Conservation (phyloP, 2,329 filamentous ascomycete genomes). For the Plectosphaerella plurivora region DNA sequence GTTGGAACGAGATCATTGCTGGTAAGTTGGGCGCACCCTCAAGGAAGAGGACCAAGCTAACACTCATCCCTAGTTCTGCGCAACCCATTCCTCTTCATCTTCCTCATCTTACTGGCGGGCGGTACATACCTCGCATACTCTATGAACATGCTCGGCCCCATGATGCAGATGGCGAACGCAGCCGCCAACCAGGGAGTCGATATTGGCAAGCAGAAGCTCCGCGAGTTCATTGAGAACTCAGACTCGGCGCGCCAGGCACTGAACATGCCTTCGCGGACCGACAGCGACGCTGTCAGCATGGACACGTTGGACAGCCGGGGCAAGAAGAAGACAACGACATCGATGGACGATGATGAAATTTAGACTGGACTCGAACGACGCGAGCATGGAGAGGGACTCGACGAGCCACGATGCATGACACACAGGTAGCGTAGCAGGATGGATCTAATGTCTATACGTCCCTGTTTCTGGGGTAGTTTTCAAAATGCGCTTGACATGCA, state of each 20-base stretch:
- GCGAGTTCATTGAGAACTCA: conserved; percentile 85
- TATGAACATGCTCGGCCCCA: conserved; percentile 92
- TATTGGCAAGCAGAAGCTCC: conserved; percentile 85
- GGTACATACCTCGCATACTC: conserved; percentile 87
- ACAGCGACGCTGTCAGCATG: conserved; percentile 49
- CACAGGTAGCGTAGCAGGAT: conserved; percentile 4
- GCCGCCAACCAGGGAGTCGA: conserved; percentile 82
- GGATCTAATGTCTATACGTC: conserved; percentile 5
- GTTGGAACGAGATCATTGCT: conserved; percentile 98
- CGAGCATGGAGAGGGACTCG: conserved; percentile 2
- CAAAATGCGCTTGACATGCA: not conserved
- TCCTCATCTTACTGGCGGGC: conserved; percentile 71
- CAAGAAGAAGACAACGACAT: conserved; percentile 35
- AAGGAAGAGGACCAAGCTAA: conserved; percentile 7
- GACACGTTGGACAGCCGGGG: conserved; percentile 58
- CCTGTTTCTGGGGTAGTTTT: not conserved
- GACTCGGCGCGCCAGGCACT: conserved; percentile 81
- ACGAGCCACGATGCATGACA: not conserved
- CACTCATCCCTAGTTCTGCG: conserved; percentile 63
- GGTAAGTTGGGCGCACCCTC: conserved; percentile 52
- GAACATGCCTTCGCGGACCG: conserved; percentile 59
- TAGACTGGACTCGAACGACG: conserved; percentile 20
- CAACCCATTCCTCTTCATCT: conserved; percentile 88
- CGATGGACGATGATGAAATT: conserved; percentile 53
- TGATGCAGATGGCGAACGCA: conserved; percentile 91